These are phyloP conservation scores for Coriaria nepalensis DNA, from an alignment of 306 rosid species.

Conservation along the genomic window DNA sequence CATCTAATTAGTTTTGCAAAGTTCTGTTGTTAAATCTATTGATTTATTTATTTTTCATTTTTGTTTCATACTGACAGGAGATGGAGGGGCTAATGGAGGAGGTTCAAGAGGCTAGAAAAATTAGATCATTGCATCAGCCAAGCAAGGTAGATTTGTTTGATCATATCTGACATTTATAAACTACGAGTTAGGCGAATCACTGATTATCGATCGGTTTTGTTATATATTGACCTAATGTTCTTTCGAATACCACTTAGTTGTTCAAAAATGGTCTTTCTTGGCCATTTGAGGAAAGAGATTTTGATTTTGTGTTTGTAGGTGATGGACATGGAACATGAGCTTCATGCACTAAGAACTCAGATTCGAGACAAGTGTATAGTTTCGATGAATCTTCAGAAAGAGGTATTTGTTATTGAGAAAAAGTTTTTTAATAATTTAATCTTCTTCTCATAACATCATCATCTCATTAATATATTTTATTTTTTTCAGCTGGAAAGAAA, in stretches of 20 bases:
- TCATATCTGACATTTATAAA: too few relatives aligned
- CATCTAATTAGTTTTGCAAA: not conserved
- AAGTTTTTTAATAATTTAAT: constrained; percentile 7
- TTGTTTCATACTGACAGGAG: constrained; percentile 33
- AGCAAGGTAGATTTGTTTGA: constrained; percentile 41
- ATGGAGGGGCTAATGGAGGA: constrained; percentile 74
- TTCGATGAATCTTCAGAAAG: constrained; percentile 81
- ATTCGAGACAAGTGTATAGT: constrained; percentile 68
- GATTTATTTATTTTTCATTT: not conserved
- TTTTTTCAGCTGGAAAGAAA: constrained; percentile 58
- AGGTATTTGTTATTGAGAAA: constrained; percentile 23
- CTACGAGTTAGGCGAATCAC: too few relatives aligned
- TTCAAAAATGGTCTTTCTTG: not conserved
- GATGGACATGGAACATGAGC: constrained; percentile 88
- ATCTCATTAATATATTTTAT: not conserved
- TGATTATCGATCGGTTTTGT: too few relatives aligned
- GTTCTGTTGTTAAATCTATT: too few relatives aligned
- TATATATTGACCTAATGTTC: not conserved
- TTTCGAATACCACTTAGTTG: constrained; percentile 1
- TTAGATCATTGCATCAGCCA: constrained; percentile 78
- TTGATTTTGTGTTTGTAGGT: constrained; percentile 36
- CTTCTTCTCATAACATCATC: not conserved
- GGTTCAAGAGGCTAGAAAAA: constrained; percentile 95
- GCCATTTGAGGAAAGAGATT: constrained; percentile 4
- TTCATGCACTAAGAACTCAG: constrained; percentile 74